Conservation (phyloP, 2,329 filamentous ascomycete species). For the Thelonectria discophora region DNA sequence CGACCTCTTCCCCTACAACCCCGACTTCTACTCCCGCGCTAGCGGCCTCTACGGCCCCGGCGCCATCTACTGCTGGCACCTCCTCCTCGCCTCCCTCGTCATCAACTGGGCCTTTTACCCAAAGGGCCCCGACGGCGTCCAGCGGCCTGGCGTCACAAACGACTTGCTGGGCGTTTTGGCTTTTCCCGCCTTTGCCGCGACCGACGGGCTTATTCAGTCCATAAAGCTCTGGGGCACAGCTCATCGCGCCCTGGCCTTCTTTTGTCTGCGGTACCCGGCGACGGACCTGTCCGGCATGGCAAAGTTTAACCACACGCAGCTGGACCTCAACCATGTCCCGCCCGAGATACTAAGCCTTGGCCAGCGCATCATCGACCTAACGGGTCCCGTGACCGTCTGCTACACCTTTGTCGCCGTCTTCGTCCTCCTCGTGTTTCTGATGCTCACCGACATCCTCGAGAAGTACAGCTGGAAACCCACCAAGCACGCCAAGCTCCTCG, state of each 20-base stretch:
- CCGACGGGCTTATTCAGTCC: constrained; percentile 11
- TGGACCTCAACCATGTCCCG: constrained; percentile 16
- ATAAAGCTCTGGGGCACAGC: background rate
- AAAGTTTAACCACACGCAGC: background rate
- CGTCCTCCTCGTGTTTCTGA: background rate
- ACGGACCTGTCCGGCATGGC: constrained; percentile 1
- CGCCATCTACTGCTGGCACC: constrained; percentile 13
- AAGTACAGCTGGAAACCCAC: background rate
- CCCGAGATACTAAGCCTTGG: constrained; percentile 11
- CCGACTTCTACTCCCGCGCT: constrained; percentile 15
- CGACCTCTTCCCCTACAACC: constrained; percentile 19
- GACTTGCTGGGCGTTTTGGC: constrained; percentile 16
- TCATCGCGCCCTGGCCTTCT: constrained; percentile 16
- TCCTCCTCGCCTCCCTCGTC: constrained; percentile 7
- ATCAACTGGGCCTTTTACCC: constrained; percentile 6
- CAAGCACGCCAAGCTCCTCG: background rate
- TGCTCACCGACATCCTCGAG: background rate
- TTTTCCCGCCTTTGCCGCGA: constrained; percentile 16
- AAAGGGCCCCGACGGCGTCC: background rate
- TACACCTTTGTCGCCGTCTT: constrained; percentile 9
- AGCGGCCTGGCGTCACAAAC: constrained; percentile 6
- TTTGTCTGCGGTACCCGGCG: constrained; percentile 18
- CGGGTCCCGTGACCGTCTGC: constrained; percentile 15
- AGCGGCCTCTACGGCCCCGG: constrained; percentile 19
- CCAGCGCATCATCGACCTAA: constrained; percentile 16